Conservation (phyloP, 306 rosid genomes). For the Mimosa bimucronata region DNA sequence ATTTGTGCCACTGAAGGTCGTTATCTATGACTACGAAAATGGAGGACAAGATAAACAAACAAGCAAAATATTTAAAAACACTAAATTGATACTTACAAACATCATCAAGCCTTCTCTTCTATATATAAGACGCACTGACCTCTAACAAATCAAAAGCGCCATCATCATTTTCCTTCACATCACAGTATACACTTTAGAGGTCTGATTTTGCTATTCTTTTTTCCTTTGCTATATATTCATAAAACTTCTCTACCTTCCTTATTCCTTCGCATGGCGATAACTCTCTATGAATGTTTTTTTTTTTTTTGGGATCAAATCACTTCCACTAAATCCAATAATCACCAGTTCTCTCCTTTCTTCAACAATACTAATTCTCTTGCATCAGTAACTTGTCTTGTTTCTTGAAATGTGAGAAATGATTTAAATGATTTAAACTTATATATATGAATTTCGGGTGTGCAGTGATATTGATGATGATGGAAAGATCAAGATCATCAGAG, state of each 20-base stretch:
- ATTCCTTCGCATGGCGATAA: background rate
- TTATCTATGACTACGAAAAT: conserved; percentile 22
- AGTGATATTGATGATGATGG: background rate
- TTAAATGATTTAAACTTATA: background rate
- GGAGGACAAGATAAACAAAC: conserved; percentile 28
- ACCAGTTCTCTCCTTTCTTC: background rate
- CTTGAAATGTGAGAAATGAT: background rate
- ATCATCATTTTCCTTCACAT: conserved; percentile 15
- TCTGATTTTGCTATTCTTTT: conserved; percentile 7
- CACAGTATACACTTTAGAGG: conserved; percentile 35
- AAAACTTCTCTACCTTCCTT: background rate
- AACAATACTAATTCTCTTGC: background rate
- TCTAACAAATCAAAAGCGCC: conserved; percentile 4
- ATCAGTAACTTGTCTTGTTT: background rate
- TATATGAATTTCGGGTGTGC: background rate
- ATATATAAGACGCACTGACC: conserved; percentile 33
- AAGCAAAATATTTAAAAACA: conserved; percentile 19
- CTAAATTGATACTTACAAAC: conserved; percentile 27
- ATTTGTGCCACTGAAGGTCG: conserved; percentile 19
- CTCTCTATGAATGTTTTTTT: background rate
- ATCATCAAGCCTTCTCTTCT: background rate
- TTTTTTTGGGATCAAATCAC: background rate
- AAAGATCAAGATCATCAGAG: background rate
- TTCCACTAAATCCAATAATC: background rate
- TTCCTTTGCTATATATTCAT: background rate